Percentiles rank a stretch among this genome's conserved stretches.
Evolutionary conservation across 495 filamentous ascomycete genomes (phyloP).

Genomic region (Chaetomium fimeti): DNA sequence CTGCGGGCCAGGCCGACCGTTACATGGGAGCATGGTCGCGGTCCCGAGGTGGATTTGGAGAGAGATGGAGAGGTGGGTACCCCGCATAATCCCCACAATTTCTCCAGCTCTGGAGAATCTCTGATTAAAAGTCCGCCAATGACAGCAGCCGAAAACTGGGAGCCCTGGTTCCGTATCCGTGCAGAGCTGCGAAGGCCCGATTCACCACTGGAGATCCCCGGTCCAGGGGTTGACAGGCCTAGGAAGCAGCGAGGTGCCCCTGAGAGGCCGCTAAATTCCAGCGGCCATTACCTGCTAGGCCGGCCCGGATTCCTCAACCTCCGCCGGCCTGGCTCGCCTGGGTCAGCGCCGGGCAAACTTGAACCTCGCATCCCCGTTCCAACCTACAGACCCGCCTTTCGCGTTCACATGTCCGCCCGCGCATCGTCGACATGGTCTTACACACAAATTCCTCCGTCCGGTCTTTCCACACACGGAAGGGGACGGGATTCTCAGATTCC

Average conservation of each 20-base stretch:
- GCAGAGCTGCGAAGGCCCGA: slow-evolving; percentile 5
- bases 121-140: slow-evolving; percentile 30
- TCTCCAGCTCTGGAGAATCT: slow-evolving; percentile 30
- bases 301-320: too few species aligned
- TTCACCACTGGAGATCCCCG: neutral
- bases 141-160: neutral
- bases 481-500: slow-evolving; percentile 20
- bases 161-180: slow-evolving; percentile 7
- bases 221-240: neutral
- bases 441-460: slow-evolving; percentile 18
- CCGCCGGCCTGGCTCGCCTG: too few species aligned
- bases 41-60: slow-evolving; percentile 3
- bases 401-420: slow-evolving; percentile 1
- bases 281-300: neutral
- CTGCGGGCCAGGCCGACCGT: slow-evolving; percentile 12
- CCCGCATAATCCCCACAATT: slow-evolving; percentile 29
- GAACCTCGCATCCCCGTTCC: neutral
- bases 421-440: neutral
- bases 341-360: too few species aligned
- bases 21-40: neutral
- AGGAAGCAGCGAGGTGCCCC: neutral
- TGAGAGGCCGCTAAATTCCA: slow-evolving; percentile 4
- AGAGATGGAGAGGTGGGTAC: slow-evolving; percentile 19
- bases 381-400: neutral
- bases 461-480: neutral